These are phyloP conservation scores for Chimonanthus praecox DNA, from an alignment of 164 flowering plant species.

Conservation along the genomic window DNA sequence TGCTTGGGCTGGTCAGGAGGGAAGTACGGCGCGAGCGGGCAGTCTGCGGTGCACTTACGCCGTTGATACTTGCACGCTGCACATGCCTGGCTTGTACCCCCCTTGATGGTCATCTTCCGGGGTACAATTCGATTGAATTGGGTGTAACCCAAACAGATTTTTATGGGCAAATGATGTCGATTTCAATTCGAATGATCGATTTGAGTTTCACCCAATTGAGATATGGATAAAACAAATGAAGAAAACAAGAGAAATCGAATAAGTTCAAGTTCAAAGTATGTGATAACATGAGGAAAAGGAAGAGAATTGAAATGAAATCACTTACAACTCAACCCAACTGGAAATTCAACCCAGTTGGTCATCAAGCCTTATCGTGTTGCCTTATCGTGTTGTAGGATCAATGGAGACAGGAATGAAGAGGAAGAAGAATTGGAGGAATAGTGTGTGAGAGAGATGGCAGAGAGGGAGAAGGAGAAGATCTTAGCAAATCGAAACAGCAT, in stretches of 20 bases:
- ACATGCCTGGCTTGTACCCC: constrained; percentile 49
- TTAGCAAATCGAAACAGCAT: not conserved
- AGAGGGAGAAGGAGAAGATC: not conserved
- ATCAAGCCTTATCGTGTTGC: not conserved
- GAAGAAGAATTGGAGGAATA: not conserved
- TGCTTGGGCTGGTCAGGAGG: constrained; percentile 36
- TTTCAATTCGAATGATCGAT: not conserved
- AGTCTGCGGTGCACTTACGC: constrained; percentile 45
- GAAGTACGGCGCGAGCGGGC: constrained; percentile 57
- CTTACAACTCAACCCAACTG: too few relatives aligned
- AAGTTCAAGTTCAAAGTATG: not conserved
- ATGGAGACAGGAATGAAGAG: not conserved
- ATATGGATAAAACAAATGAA: not conserved
- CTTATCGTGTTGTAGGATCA: not conserved
- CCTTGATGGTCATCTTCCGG: constrained; percentile 27
- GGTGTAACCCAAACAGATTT: not conserved
- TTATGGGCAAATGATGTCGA: not conserved
- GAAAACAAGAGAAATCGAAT: not conserved
- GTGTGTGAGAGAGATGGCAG: not conserved
- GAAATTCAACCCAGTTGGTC: not conserved
- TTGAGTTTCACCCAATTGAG: not conserved
- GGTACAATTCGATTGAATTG: not conserved
- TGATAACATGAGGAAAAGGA: not conserved
- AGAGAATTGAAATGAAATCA: not conserved
- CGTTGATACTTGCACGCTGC: constrained; percentile 70